Base-by-base conservation (phyloP, 1,139 yeast genomes). In the Saccharomyces hybrid region DNA sequence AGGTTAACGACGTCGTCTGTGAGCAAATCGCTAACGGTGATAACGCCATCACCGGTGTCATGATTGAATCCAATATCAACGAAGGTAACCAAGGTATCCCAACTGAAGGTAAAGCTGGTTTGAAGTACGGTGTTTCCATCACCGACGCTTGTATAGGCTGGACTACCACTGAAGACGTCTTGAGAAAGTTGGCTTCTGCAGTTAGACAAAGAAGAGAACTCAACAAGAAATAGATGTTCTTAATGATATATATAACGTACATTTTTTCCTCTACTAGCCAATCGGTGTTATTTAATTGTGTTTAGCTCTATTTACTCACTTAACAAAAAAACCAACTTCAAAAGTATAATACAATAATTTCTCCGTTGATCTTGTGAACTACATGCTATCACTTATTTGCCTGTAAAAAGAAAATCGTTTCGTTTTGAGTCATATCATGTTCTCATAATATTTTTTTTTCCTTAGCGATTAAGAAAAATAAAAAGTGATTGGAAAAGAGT, bases 81-180 rank as follows among this genome's bases (percentile, higher is more conserved):
- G 97, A 87, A 73, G 99, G 99, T 64, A 86, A 85, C 72, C 99
- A 93, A 75, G 78, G 82, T 61, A 86, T 88, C 72, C 93, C 95
- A 59, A 76, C 78, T 50, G 83, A 81, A 65, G 89, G 90, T 64
- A 86, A 85, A 71, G 74, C 76, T 16, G 83, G 83, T 51, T 81
- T 93, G 75, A 86, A 89, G 72, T 89, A 91, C 77, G 99, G 99
- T 75, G 97, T 90, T 58, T 86, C 96, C 55, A 89, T 93, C 72
- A 93, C 99, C 56, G 99, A 93, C 72, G 96, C 95, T 34, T 93
- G 99, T 77, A 96, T 93, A 54, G 78, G 86, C 55, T 90, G 96
- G 95, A 96, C 89, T 60, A 77, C 88, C 52, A 93, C 99, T 51
- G 96, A 80, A 51, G 76, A 70, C 29, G 91, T 91, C 83, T 82